A percentile compares a stretch with the other conserved stretches of the same genome.
Evolutionary conservation across 2,329 filamentous ascomycete species (phyloP).

Genomic region (Fusarium ramigenum): DNA sequence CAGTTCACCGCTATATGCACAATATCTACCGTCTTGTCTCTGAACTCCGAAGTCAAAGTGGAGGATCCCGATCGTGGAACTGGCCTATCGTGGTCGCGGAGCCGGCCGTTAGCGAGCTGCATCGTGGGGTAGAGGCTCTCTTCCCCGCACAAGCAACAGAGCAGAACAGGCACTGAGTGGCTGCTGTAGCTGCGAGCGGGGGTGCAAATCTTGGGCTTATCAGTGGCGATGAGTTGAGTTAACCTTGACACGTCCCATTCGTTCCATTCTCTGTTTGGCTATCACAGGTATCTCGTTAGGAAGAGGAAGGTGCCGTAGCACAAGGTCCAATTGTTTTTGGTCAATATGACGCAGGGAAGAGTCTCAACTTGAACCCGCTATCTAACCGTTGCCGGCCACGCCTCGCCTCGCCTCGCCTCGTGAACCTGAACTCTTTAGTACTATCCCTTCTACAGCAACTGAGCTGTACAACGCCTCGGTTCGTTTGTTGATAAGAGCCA

Average conservation of each 20-base stretch:
- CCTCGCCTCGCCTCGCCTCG: slow-evolving; percentile 37
- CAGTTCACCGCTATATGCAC: neutral
- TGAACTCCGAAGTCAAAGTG: slow-evolving; percentile 37
- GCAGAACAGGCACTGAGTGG: neutral
- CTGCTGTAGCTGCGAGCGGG: neutral
- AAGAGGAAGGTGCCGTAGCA: slow-evolving; percentile 30
- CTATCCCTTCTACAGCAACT: slow-evolving; percentile 1
- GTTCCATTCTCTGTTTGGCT: slow-evolving; percentile 19
- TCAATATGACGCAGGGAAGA: slow-evolving; percentile 30
- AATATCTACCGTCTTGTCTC: slow-evolving; percentile 3
- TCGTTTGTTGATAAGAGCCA: slow-evolving; percentile 32
- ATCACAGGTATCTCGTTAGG: slow-evolving; percentile 22
- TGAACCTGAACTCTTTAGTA: neutral
- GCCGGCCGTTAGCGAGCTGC: slow-evolving; percentile 44
- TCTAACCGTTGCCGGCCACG: slow-evolving; percentile 31
- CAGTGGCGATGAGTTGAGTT: slow-evolving; percentile 32
- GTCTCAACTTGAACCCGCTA: slow-evolving; percentile 29
- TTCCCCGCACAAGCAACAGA: slow-evolving; percentile 29
- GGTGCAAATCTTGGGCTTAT: slow-evolving; percentile 41
- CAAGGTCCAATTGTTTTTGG: slow-evolving; percentile 17
- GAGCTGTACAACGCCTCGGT: slow-evolving; percentile 21
- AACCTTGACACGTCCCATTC: slow-evolving; percentile 27
- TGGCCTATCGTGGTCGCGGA: slow-evolving; percentile 40
- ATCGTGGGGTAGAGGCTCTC: slow-evolving; percentile 37
- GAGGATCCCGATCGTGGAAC: slow-evolving; percentile 44